These are phyloP conservation scores for Hibiscus tridactylites DNA, from an alignment of 345 rosid species.

Conservation along the genomic window DNA sequence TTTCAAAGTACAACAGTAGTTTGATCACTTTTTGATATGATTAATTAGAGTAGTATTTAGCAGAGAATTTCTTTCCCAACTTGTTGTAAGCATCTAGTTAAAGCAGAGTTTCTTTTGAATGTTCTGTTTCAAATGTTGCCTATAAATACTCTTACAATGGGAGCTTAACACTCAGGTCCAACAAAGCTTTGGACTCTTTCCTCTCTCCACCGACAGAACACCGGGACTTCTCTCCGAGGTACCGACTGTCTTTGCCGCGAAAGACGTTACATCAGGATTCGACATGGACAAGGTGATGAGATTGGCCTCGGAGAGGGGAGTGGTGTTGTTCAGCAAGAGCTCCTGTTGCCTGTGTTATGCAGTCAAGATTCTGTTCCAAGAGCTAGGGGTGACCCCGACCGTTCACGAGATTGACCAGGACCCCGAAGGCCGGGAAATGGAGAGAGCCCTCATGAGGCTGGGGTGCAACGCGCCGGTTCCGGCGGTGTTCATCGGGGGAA, in stretches of 20 bases:
- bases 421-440: slow-evolving; percentile 65
- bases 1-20: no score
- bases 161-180: slow-evolving; percentile 19
- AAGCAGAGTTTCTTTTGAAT: slow-evolving; percentile 29
- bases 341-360: slow-evolving; percentile 78
- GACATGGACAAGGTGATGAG: slow-evolving; percentile 63
- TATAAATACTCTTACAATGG: slow-evolving; percentile 44
- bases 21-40: neutral
- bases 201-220: slow-evolving; percentile 6
- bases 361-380: slow-evolving; percentile 59
- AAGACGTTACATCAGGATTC: neutral
- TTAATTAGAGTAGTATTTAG: neutral
- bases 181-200: slow-evolving; percentile 24
- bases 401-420: slow-evolving; percentile 68
- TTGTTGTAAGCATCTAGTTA: slow-evolving; percentile 36
- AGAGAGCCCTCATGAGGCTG: slow-evolving; percentile 59
- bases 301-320: slow-evolving; percentile 55
- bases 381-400: slow-evolving; percentile 54
- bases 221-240: slow-evolving; percentile 5
- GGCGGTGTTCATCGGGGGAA: slow-evolving; percentile 65
- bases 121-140: slow-evolving; percentile 29
- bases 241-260: neutral
- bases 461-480: slow-evolving; percentile 65
- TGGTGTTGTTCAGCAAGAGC: slow-evolving; percentile 74
- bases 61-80: slow-evolving; percentile 8